Conservation (phyloP, 75 land plant species). For the Larix kaempferi region DNA sequence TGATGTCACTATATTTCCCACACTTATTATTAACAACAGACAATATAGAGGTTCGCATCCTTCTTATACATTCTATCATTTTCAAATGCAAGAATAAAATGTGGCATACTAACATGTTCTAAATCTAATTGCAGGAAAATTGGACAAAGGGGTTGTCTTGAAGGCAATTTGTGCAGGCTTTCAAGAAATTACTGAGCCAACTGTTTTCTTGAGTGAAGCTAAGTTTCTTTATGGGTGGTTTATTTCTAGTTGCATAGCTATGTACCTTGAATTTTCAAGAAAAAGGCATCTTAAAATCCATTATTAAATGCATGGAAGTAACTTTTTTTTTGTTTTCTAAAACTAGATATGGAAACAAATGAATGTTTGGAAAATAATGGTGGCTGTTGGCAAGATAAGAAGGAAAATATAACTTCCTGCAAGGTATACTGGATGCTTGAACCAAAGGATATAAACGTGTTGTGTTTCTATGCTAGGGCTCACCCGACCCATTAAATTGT, state of each 20-base stretch:
- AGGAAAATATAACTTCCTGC: constrained; percentile 88
- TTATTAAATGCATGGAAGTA: not conserved
- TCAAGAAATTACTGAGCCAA: constrained; percentile 95
- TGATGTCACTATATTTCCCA: constrained; percentile 94
- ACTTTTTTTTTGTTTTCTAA: not conserved
- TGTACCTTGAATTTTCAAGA: not conserved
- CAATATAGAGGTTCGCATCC: constrained; percentile 82
- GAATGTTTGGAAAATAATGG: constrained; percentile 93
- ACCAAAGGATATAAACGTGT: not conserved
- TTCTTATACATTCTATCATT: not conserved
- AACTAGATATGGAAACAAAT: constrained; percentile 86
- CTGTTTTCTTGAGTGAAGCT: constrained; percentile 81
- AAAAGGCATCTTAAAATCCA: not conserved
- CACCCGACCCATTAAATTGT: not conserved
- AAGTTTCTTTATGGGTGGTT: constrained; percentile 7
- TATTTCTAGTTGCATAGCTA: not conserved
- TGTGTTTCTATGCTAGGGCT: not conserved
- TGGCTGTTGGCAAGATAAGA: constrained; percentile 91
- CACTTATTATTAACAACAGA: constrained; percentile 84
- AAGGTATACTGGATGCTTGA: constrained; percentile 43
- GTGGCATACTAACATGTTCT: constrained; percentile 5
- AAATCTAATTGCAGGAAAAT: constrained; percentile 60
- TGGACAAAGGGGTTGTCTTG: constrained; percentile 88
- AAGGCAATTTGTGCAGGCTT: constrained; percentile 98
- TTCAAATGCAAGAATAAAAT: not conserved